A percentile compares a stretch with the other conserved stretches of the same genome.
These are phyloP conservation scores for Chaetomiaceae sp. DNA, from an alignment of 2,329 filamentous ascomycete genomes.

Conservation along the genomic window DNA sequence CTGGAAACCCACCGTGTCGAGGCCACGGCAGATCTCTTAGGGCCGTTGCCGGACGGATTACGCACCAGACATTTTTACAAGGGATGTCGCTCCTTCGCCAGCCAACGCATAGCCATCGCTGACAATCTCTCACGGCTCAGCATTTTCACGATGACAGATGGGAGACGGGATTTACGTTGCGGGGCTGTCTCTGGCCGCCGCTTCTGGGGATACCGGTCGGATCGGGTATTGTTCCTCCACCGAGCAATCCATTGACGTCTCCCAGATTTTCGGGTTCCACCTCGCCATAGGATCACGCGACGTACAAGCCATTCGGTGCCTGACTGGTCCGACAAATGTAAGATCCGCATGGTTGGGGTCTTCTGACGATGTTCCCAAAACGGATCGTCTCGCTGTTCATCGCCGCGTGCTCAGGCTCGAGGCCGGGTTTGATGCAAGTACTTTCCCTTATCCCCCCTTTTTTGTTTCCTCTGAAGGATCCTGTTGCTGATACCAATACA, in stretches of 20 bases:
- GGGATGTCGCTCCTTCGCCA: background rate
- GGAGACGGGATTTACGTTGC: background rate
- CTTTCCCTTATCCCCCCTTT: no score
- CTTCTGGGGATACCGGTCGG: background rate
- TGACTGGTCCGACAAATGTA: background rate
- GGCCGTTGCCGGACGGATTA: no score
- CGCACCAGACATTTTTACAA: background rate
- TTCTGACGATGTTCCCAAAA: background rate
- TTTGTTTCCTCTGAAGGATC: background rate
- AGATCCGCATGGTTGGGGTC: background rate
- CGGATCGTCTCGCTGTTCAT: background rate
- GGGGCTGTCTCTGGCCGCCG: background rate
- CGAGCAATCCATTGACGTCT: background rate
- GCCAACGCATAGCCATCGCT: background rate
- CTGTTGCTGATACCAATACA: background rate
- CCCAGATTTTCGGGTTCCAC: background rate
- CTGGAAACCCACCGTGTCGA: background rate
- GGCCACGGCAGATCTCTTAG: background rate
- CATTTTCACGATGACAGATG: background rate
- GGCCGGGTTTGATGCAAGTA: slow-evolving; percentile 1
- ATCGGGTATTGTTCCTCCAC: slow-evolving; percentile 1
- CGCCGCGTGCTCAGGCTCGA: background rate
- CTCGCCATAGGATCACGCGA: slow-evolving; percentile 4
- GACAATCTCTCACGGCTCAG: background rate
- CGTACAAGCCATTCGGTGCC: slow-evolving; percentile 1